A percentile compares a stretch with the other conserved stretches of the same genome.
Conservation (phyloP, 768 basidiomycete species). For the Cubamyces sp. region DNA sequence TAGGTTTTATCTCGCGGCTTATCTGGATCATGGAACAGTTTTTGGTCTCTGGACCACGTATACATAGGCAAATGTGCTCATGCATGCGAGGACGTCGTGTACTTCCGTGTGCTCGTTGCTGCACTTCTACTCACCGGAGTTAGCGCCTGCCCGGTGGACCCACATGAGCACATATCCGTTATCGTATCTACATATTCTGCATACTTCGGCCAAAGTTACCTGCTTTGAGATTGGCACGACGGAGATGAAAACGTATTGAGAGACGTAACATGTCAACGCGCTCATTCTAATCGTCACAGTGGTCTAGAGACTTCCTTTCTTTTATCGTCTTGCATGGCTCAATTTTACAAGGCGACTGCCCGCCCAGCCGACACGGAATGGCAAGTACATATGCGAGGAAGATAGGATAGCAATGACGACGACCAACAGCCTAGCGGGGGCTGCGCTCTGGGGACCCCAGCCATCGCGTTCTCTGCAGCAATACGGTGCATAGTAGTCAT, state of each 20-base stretch:
- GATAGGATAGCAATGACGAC: conserved; percentile 20
- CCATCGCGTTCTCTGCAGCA: conserved; percentile 18
- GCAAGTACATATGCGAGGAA: conserved; percentile 26
- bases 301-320: background rate
- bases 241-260: no score
- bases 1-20: no score
- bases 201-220: no score
- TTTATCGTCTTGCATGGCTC: conserved; percentile 20
- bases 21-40: no score
- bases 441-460: conserved; percentile 17
- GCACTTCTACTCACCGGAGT: no score
- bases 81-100: no score
- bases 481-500: conserved; percentile 27
- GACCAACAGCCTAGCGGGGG: conserved; percentile 20
- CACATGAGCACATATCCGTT: background rate
- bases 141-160: background rate
- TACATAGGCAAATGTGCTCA: no score
- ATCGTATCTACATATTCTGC: no score
- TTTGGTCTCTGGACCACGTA: no score
- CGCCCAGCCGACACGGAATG: conserved; percentile 15
- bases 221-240: no score
- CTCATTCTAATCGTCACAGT: background rate
- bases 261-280: no score
- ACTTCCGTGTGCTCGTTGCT: no score
- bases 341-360: conserved; percentile 23